Conservation (phyloP, 441 rosid species). For the Euphorbia schlechtendalii region DNA sequence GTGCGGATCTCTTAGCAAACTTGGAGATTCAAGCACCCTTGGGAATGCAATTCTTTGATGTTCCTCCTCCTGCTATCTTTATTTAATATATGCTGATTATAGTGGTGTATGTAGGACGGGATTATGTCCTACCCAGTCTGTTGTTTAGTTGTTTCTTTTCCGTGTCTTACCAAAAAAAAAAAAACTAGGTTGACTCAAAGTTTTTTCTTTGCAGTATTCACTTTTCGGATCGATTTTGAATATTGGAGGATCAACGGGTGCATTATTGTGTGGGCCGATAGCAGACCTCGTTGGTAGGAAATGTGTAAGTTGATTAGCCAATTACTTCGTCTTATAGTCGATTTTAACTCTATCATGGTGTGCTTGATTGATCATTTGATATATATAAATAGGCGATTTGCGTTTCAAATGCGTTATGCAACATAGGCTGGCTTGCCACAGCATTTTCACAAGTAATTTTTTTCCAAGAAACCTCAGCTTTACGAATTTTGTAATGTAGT, state of each 20-base stretch:
- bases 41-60: too few species aligned
- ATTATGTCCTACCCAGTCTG: too few species aligned
- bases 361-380: neutral
- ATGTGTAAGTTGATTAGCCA: slow-evolving; percentile 35
- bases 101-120: too few species aligned
- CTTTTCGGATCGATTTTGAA: slow-evolving; percentile 65
- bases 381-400: slow-evolving; percentile 33
- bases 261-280: slow-evolving; percentile 47
- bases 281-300: slow-evolving; percentile 57
- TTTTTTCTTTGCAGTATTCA: slow-evolving; percentile 45
- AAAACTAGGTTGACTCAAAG: neutral
- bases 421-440: slow-evolving; percentile 34
- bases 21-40: too few species aligned
- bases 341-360: neutral
- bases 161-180: too few species aligned
- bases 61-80: too few species aligned
- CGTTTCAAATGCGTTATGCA: slow-evolving; percentile 23
- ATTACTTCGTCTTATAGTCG: neutral
- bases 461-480: too few species aligned
- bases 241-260: slow-evolving; percentile 59
- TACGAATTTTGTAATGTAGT: too few species aligned
- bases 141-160: too few species aligned
- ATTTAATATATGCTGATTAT: too few species aligned
- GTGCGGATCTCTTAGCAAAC: too few species aligned
- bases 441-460: slow-evolving; percentile 28